Evolutionary conservation across 805 yeast genomes (phyloP).

Genomic region (Saccharomycopsis oosterbeekiorum): DNA sequence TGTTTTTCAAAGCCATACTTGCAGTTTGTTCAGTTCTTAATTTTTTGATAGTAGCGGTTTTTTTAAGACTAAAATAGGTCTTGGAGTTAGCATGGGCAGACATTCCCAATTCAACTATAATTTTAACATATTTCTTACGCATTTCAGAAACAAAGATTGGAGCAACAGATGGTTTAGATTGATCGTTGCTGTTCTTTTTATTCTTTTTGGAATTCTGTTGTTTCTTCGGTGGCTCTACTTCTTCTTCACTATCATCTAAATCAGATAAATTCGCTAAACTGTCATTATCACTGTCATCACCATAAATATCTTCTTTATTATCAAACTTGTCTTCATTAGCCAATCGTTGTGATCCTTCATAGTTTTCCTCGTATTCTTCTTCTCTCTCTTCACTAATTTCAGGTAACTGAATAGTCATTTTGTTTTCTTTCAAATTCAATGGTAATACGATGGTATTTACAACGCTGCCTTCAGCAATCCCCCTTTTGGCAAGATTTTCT

Average conservation of each 20-base stretch:
- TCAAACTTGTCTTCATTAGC: conserved; percentile 27
- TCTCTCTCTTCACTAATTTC: conserved; percentile 34
- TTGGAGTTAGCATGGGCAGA: conserved; percentile 89
- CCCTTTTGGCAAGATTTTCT: conserved; percentile 26
- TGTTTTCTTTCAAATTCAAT: conserved; percentile 58
- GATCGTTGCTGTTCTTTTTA: conserved; percentile 10
- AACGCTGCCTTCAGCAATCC: conserved; percentile 38
- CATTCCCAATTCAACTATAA: conserved; percentile 54
- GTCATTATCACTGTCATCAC: conserved; percentile 20
- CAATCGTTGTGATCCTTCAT: conserved; percentile 28
- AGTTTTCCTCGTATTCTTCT: conserved; percentile 19
- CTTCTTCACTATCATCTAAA: conserved; percentile 16
- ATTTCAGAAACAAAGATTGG: conserved; percentile 6
- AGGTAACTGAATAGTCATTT: conserved; percentile 48
- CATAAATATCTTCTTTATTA: conserved; percentile 27
- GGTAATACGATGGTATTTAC: conserved; percentile 60
- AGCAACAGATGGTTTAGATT: neutral
- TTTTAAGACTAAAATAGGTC: conserved; percentile 66
- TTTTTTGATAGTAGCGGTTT: conserved; percentile 67
- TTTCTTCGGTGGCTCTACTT: conserved; percentile 20
- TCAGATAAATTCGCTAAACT: neutral
- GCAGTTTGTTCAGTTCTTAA: conserved; percentile 72
- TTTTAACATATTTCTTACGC: conserved; percentile 30
- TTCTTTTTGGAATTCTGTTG: conserved; percentile 9
- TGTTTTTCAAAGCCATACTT: conserved; percentile 66